These are phyloP conservation scores for Pseudogymnoascus sp. DNA, from an alignment of 2,329 filamentous ascomycete genomes.

Conservation along the genomic window DNA sequence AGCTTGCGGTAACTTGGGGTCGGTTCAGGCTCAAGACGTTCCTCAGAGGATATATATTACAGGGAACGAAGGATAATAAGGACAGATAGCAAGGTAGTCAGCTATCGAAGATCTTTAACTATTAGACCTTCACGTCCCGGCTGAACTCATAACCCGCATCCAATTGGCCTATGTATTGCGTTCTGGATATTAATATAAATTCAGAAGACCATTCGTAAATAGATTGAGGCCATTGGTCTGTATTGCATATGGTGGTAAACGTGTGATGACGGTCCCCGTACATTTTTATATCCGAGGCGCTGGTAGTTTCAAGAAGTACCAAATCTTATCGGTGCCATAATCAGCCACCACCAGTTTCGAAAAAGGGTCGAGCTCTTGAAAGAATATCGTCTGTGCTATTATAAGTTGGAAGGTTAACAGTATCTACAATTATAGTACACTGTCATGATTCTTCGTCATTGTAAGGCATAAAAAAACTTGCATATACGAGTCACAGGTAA, in stretches of 20 bases:
- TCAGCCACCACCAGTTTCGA: background rate
- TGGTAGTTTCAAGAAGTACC: background rate
- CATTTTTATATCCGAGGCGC: background rate
- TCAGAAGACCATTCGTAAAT: background rate
- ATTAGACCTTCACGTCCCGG: background rate
- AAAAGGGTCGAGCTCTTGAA: background rate
- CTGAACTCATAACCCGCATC: background rate
- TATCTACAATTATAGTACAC: background rate
- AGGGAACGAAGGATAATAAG: background rate
- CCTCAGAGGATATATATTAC: background rate
- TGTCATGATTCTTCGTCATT: background rate
- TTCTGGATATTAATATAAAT: conserved; percentile 3
- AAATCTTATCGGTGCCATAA: background rate
- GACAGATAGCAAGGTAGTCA: conserved; percentile 1
- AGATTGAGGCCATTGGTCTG: background rate
- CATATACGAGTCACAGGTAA: background rate
- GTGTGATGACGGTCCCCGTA: background rate
- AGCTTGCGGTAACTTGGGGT: background rate
- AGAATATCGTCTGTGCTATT: too few relatives aligned
- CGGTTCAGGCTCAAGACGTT: background rate
- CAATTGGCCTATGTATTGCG: background rate
- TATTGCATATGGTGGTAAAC: background rate
- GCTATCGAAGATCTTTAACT: background rate
- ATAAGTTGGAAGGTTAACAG: background rate
- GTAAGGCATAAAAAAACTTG: background rate